Percentiles rank a stretch among this genome's conserved stretches.
These are phyloP conservation scores for Pleurotus platypus DNA, from an alignment of 768 basidiomycete genomes.

Conservation along the genomic window DNA sequence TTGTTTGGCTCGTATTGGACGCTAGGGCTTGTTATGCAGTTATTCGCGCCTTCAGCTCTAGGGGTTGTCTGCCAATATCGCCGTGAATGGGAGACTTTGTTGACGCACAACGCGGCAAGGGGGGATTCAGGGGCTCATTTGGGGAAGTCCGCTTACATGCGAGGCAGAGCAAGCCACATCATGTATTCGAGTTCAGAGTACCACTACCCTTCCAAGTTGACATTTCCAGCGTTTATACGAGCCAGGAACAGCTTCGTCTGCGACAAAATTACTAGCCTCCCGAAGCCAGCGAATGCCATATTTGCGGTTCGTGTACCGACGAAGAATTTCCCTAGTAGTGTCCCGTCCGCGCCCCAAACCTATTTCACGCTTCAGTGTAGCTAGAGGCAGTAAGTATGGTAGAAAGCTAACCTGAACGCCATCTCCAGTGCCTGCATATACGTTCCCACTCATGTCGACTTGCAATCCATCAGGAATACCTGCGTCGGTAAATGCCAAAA, in stretches of 20 bases:
- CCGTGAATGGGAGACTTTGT: too few species aligned
- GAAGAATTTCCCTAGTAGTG: slow-evolving; percentile 65
- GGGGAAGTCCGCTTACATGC: too few species aligned
- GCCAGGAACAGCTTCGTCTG: slow-evolving; percentile 46
- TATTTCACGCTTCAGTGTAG: slow-evolving; percentile 11
- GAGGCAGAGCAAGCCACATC: too few species aligned
- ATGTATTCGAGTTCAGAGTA: too few species aligned
- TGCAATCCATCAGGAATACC: slow-evolving; percentile 68
- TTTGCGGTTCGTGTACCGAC: slow-evolving; percentile 38
- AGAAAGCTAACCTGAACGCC: slow-evolving; percentile 49
- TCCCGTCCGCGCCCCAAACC: slow-evolving; percentile 57
- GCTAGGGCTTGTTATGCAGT: too few species aligned
- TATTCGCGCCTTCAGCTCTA: too few species aligned
- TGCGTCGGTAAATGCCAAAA: slow-evolving; percentile 64
- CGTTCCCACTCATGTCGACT: slow-evolving; percentile 59
- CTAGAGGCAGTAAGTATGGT: not conserved
- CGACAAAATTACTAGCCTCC: slow-evolving; percentile 39
- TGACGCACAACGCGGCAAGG: too few species aligned
- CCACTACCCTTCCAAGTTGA: not conserved
- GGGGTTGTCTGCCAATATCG: too few species aligned
- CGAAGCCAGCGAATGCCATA: slow-evolving; percentile 40
- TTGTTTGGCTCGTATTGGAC: too few species aligned
- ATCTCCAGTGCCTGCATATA: slow-evolving; percentile 65
- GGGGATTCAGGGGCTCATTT: too few species aligned
- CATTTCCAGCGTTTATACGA: slow-evolving; percentile 34